Evolutionary conservation across 495 filamentous ascomycete species (phyloP), one percentile per base, ranked within the genome.

Genomic region (Penicillium simplicissimum): DNA sequence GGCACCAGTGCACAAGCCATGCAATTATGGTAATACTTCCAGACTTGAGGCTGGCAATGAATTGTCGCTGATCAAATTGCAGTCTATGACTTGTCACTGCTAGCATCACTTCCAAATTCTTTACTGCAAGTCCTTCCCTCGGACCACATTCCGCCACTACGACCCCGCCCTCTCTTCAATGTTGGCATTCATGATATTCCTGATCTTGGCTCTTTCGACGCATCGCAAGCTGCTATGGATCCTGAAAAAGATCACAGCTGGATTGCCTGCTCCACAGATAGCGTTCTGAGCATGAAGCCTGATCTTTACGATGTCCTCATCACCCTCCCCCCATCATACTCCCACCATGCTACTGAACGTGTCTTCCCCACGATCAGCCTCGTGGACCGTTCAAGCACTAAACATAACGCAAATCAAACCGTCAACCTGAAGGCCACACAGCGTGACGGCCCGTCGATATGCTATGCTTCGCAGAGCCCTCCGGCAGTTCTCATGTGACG

Each of bases 221-320:
- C 65, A 7, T 60, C 60, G n/a, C 59, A 63, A 8, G 36, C 51
- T 34, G 62, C 64, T 7, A 25, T 72, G 13, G 62, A 65, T 17
- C 75, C 80, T 13, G 88, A 87, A 37, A 70, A 75, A 23, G 82
- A 84, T 11, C 79, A 84, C 1, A 87, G 90, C 13, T 98, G 93
- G 93, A 85, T 96, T 48, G 95, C 95, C 1, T 97, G 93, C 72
- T 95, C 93, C 34, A 98, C 95, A 23, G 95, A 98, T 72, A 92
- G 87, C 67, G 90, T 98, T 55, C 82, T 98, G 37, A 85, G 84
- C 58, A 89, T 90, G 74, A 98, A 97, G 73, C 81, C 85, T 31
- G 81, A 87, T 17, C 87, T 98, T 19, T 98, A 91, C 76, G 95
- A 98, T 71, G 80, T 94, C 48, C 83, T 97, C 53, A 85, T 97